Conservation (phyloP, 805 yeast species). For the Pichia nanzhaoensis region DNA sequence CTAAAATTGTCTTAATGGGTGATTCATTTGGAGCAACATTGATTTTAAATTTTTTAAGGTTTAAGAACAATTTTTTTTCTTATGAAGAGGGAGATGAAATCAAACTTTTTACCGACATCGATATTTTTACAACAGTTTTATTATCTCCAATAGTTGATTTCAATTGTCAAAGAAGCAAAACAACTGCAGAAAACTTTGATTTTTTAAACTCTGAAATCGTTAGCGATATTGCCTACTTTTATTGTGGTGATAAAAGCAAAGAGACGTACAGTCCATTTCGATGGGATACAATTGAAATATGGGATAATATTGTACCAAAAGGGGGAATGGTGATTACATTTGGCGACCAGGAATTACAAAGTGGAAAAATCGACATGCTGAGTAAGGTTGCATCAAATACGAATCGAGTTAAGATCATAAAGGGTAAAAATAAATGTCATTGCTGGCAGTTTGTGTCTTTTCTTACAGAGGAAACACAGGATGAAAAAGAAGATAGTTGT, state of each 20-base stretch:
- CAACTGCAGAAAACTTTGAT: neutral
- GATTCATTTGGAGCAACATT: slow-evolving; percentile 47
- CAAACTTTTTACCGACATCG: neutral
- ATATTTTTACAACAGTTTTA: slow-evolving; percentile 22
- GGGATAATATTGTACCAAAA: slow-evolving; percentile 37
- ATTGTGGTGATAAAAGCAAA: slow-evolving; percentile 3
- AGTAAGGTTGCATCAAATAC: slow-evolving; percentile 20
- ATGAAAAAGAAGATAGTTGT: slow-evolving; percentile 38
- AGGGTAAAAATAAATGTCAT: slow-evolving; percentile 33
- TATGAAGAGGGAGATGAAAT: slow-evolving; percentile 17
- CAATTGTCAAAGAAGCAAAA: neutral
- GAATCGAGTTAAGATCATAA: slow-evolving; percentile 31
- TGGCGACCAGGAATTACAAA: slow-evolving; percentile 38
- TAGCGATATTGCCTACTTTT: slow-evolving; percentile 12
- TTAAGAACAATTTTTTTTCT: slow-evolving; percentile 8
- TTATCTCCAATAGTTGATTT: slow-evolving; percentile 27
- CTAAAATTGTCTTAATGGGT: slow-evolving; percentile 34
- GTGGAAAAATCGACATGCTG: slow-evolving; percentile 33
- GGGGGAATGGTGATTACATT: slow-evolving; percentile 36
- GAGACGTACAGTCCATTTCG: slow-evolving; percentile 19
- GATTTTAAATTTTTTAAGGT: slow-evolving; percentile 29
- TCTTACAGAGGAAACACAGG: slow-evolving; percentile 35
- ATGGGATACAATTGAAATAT: slow-evolving; percentile 27
- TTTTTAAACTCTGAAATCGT: slow-evolving; percentile 16
- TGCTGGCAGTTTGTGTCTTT: slow-evolving; percentile 43